Base-by-base conservation (phyloP, 2,329 filamentous ascomycete species). In the Tolypocladium tundrense region DNA sequence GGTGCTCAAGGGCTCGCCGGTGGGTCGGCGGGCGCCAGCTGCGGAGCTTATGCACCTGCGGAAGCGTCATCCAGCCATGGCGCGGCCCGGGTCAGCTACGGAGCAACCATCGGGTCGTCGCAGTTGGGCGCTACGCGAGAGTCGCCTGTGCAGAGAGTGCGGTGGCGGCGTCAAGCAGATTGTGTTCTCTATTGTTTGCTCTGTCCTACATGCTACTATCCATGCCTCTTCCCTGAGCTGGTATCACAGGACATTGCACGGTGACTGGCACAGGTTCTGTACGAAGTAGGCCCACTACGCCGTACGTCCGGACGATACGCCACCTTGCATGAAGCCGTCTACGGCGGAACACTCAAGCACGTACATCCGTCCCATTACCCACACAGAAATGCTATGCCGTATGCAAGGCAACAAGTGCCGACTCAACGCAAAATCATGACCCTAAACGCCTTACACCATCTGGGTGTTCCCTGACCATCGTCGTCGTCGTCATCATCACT, bases 371-470 rank as follows among this genome's bases (percentile, higher is more conserved):
- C 39, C 55, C 53, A 53, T 39, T 57, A 21, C 56, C 40, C 21
- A 21, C 19, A 54, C 41, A 43, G 13, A 43, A 52, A 50, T 56
- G 48, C 43, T 56, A 52, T 56, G 45, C 43, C 33, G 33, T 50
- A 57, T 57, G 56, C 9, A 57, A 48, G 41, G 48, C 31, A 41
- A 33, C 41, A 48, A 14, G 53, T 55, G 53, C 53, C 54, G 40
- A 45, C 41, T 48, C 41, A 13, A 37, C 11, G 40, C 27, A 39
- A 56, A 39, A 56, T 42, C n/a, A 21, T 53, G 35, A 57, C 54
- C 52, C 43, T 41, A 59, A 61, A 62, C 61, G 61, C 61, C 61
- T n/a, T 61, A 59, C 57, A 61, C 60, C 60, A 13, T 51, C 42
- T 60, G 52, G 55, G 39, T 27, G 39, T 27, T 54, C 39, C 53